Base-by-base conservation (phyloP, 2,329 filamentous ascomycete species). In the Myriosclerotinia duriaeana region DNA sequence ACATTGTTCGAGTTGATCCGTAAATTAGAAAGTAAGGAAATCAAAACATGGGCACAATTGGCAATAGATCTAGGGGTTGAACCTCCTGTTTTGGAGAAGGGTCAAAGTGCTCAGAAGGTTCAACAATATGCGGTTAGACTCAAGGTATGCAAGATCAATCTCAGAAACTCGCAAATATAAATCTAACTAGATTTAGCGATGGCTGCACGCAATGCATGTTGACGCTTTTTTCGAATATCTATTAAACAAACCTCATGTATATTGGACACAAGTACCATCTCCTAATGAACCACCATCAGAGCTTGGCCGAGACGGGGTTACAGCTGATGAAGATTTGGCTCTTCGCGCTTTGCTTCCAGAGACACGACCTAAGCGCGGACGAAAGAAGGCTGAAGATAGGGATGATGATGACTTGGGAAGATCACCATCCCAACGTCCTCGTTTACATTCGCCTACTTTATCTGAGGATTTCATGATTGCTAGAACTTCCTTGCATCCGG, bases 171-270 rank as follows among this genome's bases (percentile, higher is more conserved):
- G 22, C 66, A 40, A 50, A 42, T 40, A 52, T n/a, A 17, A 66
- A 53, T 53, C 72, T 74, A 67, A 73, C 38, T 26, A 34, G 56
- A 46, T 15, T 55, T 73, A 91, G 91, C 89, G 94, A 75, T 97
- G 93, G 93, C 95, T 97, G 91, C 92, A 92, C 76, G 93, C 93
- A 6, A 94, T 96, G 90, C 93, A 97, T 76, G 87, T 97, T 63
- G 92, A 96, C 81, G 91, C 92, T 14, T 97, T 97, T 77, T 97
- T 97, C 74, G 92, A 96, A 76, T 97, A 92, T 76, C 85, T 96
- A 26, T 83, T 94, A 69, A 87, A 87, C 59, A 92, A 92, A 70
- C 81, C 85, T 36, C 92, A 96, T 77, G 79, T 86, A 0, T 97
- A 97, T 77, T 96, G 89, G 81, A 88, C 85, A 20, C 85, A 92